Base-by-base conservation (phyloP, 1,284 basidiomycete species). In the Puccinia hordei region DNA sequence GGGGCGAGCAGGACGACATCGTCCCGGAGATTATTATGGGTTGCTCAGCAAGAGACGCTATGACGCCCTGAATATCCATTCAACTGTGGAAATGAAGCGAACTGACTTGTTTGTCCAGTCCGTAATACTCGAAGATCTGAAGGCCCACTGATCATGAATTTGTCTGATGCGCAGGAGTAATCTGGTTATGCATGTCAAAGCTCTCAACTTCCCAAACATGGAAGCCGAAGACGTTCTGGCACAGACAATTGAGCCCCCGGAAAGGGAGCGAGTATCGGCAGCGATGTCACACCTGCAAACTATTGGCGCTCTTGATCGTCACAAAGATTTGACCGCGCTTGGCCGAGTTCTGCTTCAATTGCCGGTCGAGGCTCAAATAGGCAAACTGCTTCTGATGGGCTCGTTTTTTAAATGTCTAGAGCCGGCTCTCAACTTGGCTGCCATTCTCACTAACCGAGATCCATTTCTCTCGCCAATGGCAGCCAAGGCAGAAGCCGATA, bases 101-200 rank as follows among this genome's bases (percentile, higher is more conserved):
- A 82, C 82, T 19, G 85, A 86, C 77, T 82, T 86, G 71, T 73
- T 59, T 3, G 57, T 68, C 51, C 2, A 49, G 68, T 68, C 35
- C 17, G 12, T 63, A 46, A 2, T 15, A 44, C 24, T 27, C 51
- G 41, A 22, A 19, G 6, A 74, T 46, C 24, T 63, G 5, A 35
- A 35, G 33, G 53, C 41, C 33, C 35, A 51, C 44, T 27, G 17
- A 49, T 46, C 76, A 51, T 68, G n/a, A 65, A 71, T 82, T 63
- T 73, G 80, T 0, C 90, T 92, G n/a, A 93, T 95, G 86, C 86
- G 95, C 35, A 73, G 71, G 83, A 94, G 90, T 85, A 93, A 94
- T 84, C 91, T 95, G 73, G 93, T 94, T 38, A 95, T 97, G 95
- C 95, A 96, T 85, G 91, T 98, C 87, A 98, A 97, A 84, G 95